Evolutionary conservation across 108 stramenopile species (phyloP).

Genomic region (Nitzschia sp.): DNA sequence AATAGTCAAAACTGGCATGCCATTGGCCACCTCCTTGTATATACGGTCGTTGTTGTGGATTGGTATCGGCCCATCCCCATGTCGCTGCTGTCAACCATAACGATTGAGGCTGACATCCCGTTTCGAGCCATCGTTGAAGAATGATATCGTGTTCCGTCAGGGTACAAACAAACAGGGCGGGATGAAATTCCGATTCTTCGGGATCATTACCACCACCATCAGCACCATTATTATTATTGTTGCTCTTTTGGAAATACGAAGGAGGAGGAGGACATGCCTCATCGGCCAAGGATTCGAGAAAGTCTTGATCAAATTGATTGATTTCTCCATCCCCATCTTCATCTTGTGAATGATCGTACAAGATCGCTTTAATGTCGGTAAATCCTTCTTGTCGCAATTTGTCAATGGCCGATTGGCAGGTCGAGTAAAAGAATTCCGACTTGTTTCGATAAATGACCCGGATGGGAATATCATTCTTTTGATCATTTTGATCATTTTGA

Average conservation of each 20-base stretch:
- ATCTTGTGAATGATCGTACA: slow-evolving; percentile 41
- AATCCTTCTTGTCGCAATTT: slow-evolving; percentile 23
- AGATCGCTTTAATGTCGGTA: slow-evolving; percentile 5
- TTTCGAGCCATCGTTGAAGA: slow-evolving; percentile 31
- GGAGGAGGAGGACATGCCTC: slow-evolving; percentile 29
- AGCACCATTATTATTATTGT: no score
- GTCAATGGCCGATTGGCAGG: slow-evolving; percentile 42
- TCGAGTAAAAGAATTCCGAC: slow-evolving; percentile 49
- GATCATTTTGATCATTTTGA: no score
- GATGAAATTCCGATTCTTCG: slow-evolving; percentile 7
- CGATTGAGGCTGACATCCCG: slow-evolving; percentile 34
- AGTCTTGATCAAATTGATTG: slow-evolving; percentile 39
- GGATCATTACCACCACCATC: no score
- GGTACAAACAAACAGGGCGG: slow-evolving; percentile 48
- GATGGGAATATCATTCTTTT: slow-evolving; percentile 20
- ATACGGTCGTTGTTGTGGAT: slow-evolving; percentile 33
- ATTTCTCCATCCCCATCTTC: slow-evolving; percentile 29
- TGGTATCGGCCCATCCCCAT: slow-evolving; percentile 41
- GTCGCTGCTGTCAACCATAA: slow-evolving; percentile 50
- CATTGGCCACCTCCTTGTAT: slow-evolving; percentile 55
- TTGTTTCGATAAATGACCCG: slow-evolving; percentile 36
- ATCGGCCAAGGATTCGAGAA: slow-evolving; percentile 35
- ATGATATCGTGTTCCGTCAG: slow-evolving; percentile 34
- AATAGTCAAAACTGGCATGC: slow-evolving; percentile 44
- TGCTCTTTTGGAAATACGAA: no score